Base-by-base conservation (phyloP, 768 basidiomycete species). In the Trametes meyenii region DNA sequence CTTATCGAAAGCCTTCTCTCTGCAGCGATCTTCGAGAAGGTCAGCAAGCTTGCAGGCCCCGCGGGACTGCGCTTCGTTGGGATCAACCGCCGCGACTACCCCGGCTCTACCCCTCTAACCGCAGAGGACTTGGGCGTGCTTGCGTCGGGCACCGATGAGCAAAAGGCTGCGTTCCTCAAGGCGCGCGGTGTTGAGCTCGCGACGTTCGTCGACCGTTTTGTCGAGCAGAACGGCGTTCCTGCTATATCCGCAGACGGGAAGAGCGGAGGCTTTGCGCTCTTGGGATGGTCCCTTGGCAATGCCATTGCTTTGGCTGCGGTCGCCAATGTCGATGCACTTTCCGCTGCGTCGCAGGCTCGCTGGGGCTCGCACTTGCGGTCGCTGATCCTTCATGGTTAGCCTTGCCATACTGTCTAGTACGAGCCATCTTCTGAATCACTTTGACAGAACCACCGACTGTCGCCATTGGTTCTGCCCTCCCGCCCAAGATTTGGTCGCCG, bases 131-230 rank as follows among this genome's bases (percentile, higher is more conserved):
- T 63, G 3, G 36, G 10, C 17, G 21, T 21, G 12, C 44, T 66
- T 7, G 10, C 53, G 21, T 35, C 45, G 5, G 53, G 49, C 13
- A 51, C 8, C 2, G 54, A 56, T 17, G 68, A 68, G 0, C 67
- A 61, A 23, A 75, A 73, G 58, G 66, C 60, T 11, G 66, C 38
- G 1, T 73, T 70, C 42, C 42, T 78, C 35, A 65, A 66, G 26
- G 68, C 58, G 1, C 71, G 75, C 2, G 77, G 74, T 3, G 48
- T 65, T 12, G 64, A 65, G 24, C 6, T 65, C 1, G 52, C 60
- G 0, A 17, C 29, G 1, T 65, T 65, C 43, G n/a, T 65, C 17
- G 26, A 48, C n/a, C 45, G 23, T 8, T 58, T 65, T 46, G 48
- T 61, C 7, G 38, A 55, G 19, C 23, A 29, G 2, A 19, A 56